phyloP scores from a whole-genome alignment of 1,284 basidiomycete species.

The Cutaneotrichosporon sp. region DNA sequence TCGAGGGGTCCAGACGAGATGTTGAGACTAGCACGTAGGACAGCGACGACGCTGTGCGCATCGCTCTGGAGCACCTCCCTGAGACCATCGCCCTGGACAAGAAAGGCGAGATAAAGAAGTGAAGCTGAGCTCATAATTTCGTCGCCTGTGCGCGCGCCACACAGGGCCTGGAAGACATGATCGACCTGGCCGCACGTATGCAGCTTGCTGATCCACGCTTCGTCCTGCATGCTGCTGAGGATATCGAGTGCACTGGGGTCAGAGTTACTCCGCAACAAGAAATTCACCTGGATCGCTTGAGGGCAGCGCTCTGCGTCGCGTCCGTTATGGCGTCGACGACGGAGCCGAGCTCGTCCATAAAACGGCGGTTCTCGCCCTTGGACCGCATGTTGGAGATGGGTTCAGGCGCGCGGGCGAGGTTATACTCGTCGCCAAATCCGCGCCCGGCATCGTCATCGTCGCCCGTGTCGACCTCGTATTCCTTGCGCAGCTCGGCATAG shows the following conservation, averaged over 20 bases:
- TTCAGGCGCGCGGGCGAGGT: slow-evolving; percentile 32
- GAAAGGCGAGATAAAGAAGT: slow-evolving; percentile 26
- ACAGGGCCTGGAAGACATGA: slow-evolving; percentile 27
- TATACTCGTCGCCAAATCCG: slow-evolving; percentile 24
- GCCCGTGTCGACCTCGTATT: slow-evolving; percentile 39
- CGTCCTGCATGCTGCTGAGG: slow-evolving; percentile 34
- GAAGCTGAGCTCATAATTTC: slow-evolving; percentile 26
- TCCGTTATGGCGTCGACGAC: slow-evolving; percentile 35
- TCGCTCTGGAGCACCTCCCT: slow-evolving; percentile 18
- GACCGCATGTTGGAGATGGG: slow-evolving; percentile 43
- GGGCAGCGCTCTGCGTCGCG: slow-evolving; percentile 10
- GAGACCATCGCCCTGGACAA: slow-evolving; percentile 18
- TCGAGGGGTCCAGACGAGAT: slow-evolving; percentile 22
- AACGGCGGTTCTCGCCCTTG: slow-evolving; percentile 42
- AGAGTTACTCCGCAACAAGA: not conserved
- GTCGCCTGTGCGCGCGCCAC: slow-evolving; percentile 17
- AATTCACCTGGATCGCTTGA: slow-evolving; percentile 33
- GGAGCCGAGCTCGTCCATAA: slow-evolving; percentile 43
- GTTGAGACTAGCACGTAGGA: slow-evolving; percentile 5
- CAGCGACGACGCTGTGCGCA: slow-evolving; percentile 5
- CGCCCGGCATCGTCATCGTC: slow-evolving; percentile 19
- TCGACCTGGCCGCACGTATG: slow-evolving; percentile 40
- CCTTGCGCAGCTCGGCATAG: slow-evolving; percentile 41
- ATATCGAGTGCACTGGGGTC: slow-evolving; percentile 36
- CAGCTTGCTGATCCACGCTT: slow-evolving; percentile 35